Conservation (phyloP, 2,329 filamentous ascomycete genomes). For the Colletotrichum truncatum region DNA sequence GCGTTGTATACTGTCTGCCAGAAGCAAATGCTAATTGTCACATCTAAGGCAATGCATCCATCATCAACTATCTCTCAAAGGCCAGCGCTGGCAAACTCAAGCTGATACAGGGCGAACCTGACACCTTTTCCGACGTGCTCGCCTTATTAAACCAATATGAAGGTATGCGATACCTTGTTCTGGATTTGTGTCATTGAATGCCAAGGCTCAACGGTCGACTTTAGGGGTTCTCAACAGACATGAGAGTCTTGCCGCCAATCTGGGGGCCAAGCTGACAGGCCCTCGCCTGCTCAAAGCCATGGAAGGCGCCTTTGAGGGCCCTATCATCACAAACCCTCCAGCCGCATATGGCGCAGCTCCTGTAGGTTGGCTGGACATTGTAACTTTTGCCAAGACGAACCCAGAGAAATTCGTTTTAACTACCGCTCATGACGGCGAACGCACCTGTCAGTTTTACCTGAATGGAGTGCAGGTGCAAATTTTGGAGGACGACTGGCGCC, state of each 20-base stretch:
- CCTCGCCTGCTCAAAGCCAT: constrained; percentile 87
- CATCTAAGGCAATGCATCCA: constrained; percentile 33
- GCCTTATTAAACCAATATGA: constrained; percentile 82
- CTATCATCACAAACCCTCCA: constrained; percentile 65
- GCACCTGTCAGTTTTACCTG: constrained; percentile 83
- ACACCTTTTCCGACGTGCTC: constrained; percentile 79
- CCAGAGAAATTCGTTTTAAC: constrained; percentile 80
- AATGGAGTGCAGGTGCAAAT: constrained; percentile 87
- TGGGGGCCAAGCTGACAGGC: constrained; percentile 84
- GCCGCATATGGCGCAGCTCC: constrained; percentile 61
- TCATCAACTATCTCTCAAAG: constrained; percentile 64
- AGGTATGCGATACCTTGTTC: constrained; percentile 46
- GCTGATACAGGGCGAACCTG: constrained; percentile 64
- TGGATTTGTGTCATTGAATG: constrained; percentile 4
- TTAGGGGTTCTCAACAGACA: constrained; percentile 82
- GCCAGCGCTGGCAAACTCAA: constrained; percentile 53
- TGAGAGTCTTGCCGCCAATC: constrained; percentile 85
- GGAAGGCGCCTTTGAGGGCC: constrained; percentile 85
- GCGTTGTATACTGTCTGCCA: constrained; percentile 25
- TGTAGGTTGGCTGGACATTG: constrained; percentile 86
- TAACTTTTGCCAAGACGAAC: constrained; percentile 83
- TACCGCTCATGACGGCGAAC: constrained; percentile 72
- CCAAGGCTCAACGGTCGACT: background rate
- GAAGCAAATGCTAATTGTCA: constrained; percentile 31
- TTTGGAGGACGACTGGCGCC: constrained; percentile 84